phyloP scores from a whole-genome alignment of 441 rosid genomes.

The Viola pubescens region DNA sequence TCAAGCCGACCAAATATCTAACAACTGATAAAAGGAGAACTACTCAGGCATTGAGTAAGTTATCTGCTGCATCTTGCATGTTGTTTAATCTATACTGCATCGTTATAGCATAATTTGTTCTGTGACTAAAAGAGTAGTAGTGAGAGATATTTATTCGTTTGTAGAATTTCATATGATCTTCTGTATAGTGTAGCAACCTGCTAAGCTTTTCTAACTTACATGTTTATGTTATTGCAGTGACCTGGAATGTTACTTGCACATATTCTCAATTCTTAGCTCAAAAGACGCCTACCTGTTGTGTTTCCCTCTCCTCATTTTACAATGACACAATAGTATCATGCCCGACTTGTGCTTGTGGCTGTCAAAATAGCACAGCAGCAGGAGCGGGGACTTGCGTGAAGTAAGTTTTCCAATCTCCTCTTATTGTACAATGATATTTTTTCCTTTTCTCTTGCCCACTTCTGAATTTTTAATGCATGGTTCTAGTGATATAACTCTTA shows the following conservation, averaged over 20 bases:
- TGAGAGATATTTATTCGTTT: not conserved
- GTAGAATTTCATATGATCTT: not conserved
- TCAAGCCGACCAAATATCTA: slow-evolving; percentile 43
- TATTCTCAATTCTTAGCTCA: slow-evolving; percentile 82
- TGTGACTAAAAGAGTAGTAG: not conserved
- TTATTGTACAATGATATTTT: not conserved
- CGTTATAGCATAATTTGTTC: not conserved
- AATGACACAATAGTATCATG: slow-evolving; percentile 65
- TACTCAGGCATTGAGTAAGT: slow-evolving; percentile 83
- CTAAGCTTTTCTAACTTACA: slow-evolving; percentile 14
- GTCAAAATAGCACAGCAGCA: slow-evolving; percentile 42
- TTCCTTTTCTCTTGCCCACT: slow-evolving; percentile 28
- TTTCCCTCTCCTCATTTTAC: slow-evolving; percentile 83
- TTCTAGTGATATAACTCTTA: not conserved
- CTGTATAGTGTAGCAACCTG: slow-evolving; percentile 2
- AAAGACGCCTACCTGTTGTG: slow-evolving; percentile 77
- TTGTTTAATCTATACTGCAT: not conserved
- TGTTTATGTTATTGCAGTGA: slow-evolving; percentile 45
- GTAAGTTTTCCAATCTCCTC: slow-evolving; percentile 39
- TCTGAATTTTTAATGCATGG: slow-evolving; percentile 14
- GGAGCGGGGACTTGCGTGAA: slow-evolving; percentile 52
- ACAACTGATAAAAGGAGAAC: slow-evolving; percentile 52
- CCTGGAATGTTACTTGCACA: slow-evolving; percentile 89
- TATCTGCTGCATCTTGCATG: slow-evolving; percentile 3
- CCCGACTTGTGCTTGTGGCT: slow-evolving; percentile 83